Conservation (phyloP, 2,329 filamentous ascomycete genomes). For the Colletotrichum cordylinicola region DNA sequence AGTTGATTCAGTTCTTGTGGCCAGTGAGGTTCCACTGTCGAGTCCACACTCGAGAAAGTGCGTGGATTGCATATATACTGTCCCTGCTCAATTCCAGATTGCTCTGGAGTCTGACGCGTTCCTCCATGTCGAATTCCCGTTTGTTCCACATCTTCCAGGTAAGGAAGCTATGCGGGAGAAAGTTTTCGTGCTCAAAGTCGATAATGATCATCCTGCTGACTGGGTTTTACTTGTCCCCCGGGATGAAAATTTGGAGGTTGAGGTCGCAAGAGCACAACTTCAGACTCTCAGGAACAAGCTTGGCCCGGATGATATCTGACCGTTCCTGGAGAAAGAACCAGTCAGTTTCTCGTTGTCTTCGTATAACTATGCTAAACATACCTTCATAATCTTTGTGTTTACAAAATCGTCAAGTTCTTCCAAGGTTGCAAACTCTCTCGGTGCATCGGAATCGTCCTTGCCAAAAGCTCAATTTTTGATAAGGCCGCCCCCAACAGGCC, state of each 20-base stretch:
- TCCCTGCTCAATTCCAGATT: not conserved
- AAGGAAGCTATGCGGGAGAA: not conserved
- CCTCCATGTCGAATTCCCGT: not conserved
- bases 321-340: not conserved
- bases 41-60: not conserved
- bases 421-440: not conserved
- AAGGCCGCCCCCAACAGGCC: not conserved
- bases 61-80: not conserved
- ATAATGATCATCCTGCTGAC: not conserved
- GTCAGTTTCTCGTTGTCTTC: not conserved
- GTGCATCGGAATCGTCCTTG: not conserved
- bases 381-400: not conserved
- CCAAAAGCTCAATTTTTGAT: not conserved
- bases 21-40: not conserved
- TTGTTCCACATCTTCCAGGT: not conserved
- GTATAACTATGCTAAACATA: fast-evolving
- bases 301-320: not conserved
- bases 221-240: not conserved
- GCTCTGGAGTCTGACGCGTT: not conserved
- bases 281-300: not conserved
- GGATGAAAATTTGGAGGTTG: not conserved
- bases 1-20: not conserved
- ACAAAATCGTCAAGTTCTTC: not conserved
- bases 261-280: not conserved
- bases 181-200: not conserved